These are phyloP conservation scores for Eimeria nieschulzi DNA, from an alignment of 169 alveolate species.

Conservation along the genomic window DNA sequence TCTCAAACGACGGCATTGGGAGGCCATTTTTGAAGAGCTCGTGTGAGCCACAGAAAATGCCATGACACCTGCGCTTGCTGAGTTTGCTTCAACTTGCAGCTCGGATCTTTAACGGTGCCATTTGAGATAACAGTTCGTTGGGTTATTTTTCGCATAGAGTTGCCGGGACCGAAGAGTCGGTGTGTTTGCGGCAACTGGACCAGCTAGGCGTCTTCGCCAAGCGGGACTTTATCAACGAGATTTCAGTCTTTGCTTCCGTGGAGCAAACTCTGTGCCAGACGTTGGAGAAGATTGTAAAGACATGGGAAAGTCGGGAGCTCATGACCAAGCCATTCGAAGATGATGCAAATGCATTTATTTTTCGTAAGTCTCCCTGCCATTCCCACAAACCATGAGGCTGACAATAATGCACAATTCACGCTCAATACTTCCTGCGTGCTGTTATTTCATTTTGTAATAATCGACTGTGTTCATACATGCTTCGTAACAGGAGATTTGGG, in stretches of 20 bases:
- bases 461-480: not conserved
- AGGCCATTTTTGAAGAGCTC: slow-evolving; percentile 69
- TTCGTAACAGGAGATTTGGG: slow-evolving; percentile 49
- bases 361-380: slow-evolving; percentile 81
- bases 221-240: slow-evolving; percentile 80
- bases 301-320: slow-evolving; percentile 87
- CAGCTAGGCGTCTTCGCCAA: slow-evolving; percentile 76
- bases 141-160: not conserved
- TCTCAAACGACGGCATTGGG: slow-evolving; percentile 87
- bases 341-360: slow-evolving; percentile 84
- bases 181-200: slow-evolving; percentile 75
- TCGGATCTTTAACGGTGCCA: too few relatives aligned
- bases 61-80: too few relatives aligned
- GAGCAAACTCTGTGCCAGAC: slow-evolving; percentile 85
- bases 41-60: not conserved
- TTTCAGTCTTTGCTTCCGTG: slow-evolving; percentile 84
- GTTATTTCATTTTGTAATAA: not conserved
- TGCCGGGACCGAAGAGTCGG: slow-evolving; percentile 59
- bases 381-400: not conserved
- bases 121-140: too few relatives aligned
- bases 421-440: not conserved
- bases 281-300: slow-evolving; percentile 81
- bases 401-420: not conserved
- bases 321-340: slow-evolving; percentile 83
- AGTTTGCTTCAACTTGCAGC: too few relatives aligned